Percentiles rank a stretch among this genome's conserved stretches.
Conservation (phyloP, 441 rosid species). For the Pelargonium citronellum region DNA sequence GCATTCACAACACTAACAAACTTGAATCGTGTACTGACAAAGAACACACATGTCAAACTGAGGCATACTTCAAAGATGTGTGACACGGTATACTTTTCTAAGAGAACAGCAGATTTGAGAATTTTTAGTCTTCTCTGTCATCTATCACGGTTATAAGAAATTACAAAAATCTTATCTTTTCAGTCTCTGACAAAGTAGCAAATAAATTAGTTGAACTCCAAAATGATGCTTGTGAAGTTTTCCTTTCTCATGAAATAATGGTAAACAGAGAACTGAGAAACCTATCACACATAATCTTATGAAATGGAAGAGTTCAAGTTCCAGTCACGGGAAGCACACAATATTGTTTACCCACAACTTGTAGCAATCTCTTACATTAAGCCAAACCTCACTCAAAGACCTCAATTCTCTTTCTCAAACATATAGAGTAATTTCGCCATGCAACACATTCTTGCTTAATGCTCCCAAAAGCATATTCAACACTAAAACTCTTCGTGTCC, state of each 20-base stretch:
- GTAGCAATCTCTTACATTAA: neutral
- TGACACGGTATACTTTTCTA: too few species aligned
- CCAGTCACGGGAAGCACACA: neutral
- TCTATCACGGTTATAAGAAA: neutral
- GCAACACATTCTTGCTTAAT: neutral
- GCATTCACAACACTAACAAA: constrained; percentile 23
- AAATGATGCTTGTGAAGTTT: neutral
- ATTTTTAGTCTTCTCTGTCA: neutral
- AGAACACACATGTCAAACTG: neutral
- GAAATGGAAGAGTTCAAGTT: neutral
- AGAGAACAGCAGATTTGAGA: neutral
- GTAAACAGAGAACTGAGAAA: neutral
- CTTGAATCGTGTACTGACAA: neutral
- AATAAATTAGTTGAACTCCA: neutral
- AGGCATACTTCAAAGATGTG: neutral
- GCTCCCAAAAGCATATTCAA: neutral
- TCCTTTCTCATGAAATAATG: neutral
- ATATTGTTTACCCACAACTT: neutral
- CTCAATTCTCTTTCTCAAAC: neutral
- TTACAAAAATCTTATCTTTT: neutral
- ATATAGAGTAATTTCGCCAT: neutral
- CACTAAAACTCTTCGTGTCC: neutral
- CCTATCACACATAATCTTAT: neutral
- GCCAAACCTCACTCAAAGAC: neutral
- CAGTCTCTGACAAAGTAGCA: neutral